Evolutionary conservation across 2,329 filamentous ascomycete genomes (phyloP), one percentile per base, ranked within the genome.

Genomic region (Colletotrichum somersetense): DNA sequence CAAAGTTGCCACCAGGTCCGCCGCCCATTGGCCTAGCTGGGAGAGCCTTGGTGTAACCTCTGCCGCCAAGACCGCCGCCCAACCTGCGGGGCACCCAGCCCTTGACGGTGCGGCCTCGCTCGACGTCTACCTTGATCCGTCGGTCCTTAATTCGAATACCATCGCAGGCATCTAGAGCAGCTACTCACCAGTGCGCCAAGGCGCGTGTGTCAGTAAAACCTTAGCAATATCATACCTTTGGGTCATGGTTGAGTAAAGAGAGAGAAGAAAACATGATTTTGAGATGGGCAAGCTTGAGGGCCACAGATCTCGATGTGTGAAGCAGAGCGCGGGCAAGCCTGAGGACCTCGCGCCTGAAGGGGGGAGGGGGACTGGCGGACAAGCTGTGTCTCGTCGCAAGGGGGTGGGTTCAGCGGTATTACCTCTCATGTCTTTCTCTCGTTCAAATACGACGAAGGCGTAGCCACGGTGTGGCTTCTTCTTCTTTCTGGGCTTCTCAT

Each of bases 401-500:
- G 64, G 67, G 65, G 23, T 44, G 65, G 62, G 30, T 56, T 72
- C 40, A 30, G 46, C 66, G 59, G 59, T 83, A 85, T 90, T 97
- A 98, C 95, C 95, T 94, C 97, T 97, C 95, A 98, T 98, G 81
- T 98, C 96, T 83, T 96, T 95, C 84, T 98, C 96, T 81, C 94
- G 92, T 83, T 98, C 96, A 80, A 96, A 99, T 66, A 98, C 94
- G 77, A 99, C 92, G 80, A 99, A 99, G 73, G 94, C 96, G 82
- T 99, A 99, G 74, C 96, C 96, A 78, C 92, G 89, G 79, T 97
- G 93, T 62, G 91, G 85, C 85, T 95, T 95, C 80, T 92, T 92
- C 80, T 93, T 91, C 84, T 95, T 94, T 78, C 92, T 93, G 68
- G 88, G 89, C 81, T 88, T 92, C 79, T 89, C 89, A 76, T 88